Conservation (phyloP, 2,329 filamentous ascomycete species). For the Beauveria caledonica region DNA sequence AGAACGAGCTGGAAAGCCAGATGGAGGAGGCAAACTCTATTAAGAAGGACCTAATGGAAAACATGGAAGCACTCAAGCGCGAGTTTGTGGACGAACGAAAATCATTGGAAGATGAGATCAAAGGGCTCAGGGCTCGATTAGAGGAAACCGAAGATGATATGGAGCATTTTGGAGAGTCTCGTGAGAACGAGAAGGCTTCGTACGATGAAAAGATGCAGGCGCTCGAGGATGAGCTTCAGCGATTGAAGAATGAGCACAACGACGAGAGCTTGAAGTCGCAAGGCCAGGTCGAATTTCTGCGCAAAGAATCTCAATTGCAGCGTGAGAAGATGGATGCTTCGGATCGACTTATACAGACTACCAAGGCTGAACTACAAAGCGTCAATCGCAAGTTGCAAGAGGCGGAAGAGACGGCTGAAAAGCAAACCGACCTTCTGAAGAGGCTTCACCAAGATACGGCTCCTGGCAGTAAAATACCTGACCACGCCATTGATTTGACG, state of each 20-base stretch:
- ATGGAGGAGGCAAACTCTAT: constrained; percentile 84
- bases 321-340: constrained; percentile 52
- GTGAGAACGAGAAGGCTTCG: constrained; percentile 70
- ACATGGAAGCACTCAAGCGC: constrained; percentile 83
- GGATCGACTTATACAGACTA: constrained; percentile 46
- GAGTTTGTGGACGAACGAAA: constrained; percentile 84
- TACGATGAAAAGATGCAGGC: constrained; percentile 60
- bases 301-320: constrained; percentile 51
- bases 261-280: constrained; percentile 52
- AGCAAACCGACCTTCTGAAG: constrained; percentile 46
- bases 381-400: constrained; percentile 42
- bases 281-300: constrained; percentile 54
- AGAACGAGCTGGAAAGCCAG: constrained; percentile 55
- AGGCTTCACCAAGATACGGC: constrained; percentile 52
- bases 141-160: constrained; percentile 92
- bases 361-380: constrained; percentile 45
- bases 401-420: constrained; percentile 43
- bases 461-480: constrained; percentile 42
- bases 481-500: constrained; percentile 49
- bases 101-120: constrained; percentile 73
- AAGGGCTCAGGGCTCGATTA: constrained; percentile 63
- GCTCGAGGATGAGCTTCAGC: constrained; percentile 64
- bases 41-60: constrained; percentile 88
- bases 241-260: constrained; percentile 46
- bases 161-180: constrained; percentile 72